Evolutionary conservation across 1,139 yeast genomes (phyloP).

Genomic region (Diutina rugosa): DNA sequence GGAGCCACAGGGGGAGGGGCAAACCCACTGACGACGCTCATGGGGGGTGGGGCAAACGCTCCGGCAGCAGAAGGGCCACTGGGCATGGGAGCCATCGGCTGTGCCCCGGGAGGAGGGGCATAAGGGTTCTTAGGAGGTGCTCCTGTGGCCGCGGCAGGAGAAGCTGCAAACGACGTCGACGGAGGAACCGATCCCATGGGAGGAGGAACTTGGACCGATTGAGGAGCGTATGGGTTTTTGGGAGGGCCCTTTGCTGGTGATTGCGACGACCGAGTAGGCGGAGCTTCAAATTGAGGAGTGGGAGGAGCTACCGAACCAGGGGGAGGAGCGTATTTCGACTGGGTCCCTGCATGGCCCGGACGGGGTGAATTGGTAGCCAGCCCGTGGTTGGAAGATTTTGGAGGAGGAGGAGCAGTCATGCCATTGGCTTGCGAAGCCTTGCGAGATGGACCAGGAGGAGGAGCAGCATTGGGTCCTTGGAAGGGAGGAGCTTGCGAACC

Average conservation of each 20-base stretch:
- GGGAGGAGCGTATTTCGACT: constrained; percentile 1
- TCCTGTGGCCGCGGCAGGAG: constrained; percentile 4
- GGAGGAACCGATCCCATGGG: not conserved
- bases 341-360: not conserved
- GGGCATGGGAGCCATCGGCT: not conserved
- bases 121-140: not conserved
- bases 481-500: not conserved
- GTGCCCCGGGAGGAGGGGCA: not conserved
- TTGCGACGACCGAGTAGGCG: not conserved
- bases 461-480: not conserved
- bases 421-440: not conserved
- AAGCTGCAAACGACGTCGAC: constrained; percentile 5
- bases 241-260: not conserved
- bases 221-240: constrained; percentile 1
- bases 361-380: not conserved
- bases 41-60: constrained; percentile 1
- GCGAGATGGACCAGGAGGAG: not conserved
- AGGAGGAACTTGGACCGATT: not conserved
- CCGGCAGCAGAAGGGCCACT: not conserved
- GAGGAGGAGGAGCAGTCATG: not conserved
- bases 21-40: not conserved
- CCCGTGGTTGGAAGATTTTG: not conserved
- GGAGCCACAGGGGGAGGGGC: constrained; percentile 8
- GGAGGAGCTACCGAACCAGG: constrained; percentile 1
- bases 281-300: not conserved